Base-by-base conservation (phyloP, 495 filamentous ascomycete species). In the Aspergillus baeticus region DNA sequence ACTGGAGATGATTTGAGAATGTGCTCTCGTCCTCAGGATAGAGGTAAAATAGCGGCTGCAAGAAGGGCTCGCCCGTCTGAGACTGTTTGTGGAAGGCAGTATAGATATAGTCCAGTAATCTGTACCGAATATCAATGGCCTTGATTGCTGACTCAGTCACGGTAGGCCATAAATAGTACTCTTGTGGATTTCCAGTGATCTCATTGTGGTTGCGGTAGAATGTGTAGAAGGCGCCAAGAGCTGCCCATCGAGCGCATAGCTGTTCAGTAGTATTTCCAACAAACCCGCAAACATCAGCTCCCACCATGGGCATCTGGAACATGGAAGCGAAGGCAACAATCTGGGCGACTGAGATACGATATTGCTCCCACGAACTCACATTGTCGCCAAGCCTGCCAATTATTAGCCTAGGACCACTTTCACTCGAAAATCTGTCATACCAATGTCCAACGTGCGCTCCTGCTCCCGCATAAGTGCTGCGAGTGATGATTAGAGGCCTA, bases 251-350 rank as follows among this genome's bases (percentile, higher is more conserved):
- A 4, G 90, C 83, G 67, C 91, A 96, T 5, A 96, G 84, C 52
- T 85, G 77, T 65, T 92, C 88, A 11, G 82, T 93, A 1, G 89
- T 88, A 68, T 86, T 80, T 23, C 76, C 77, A 8, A 69, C 85
- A 57, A 87, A 96, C 0, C 91, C 91, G 65, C 91, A 96, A 10
- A 90, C 85, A 68, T 96, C 91, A 1, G 85, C 80, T 21, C 91
- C 91, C 1, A 91, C 87, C 87, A 96, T 90, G 29, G 90, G 89
- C 2, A 96, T 70, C 64, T 95, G 90, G 79, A 88, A 95, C 60
- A 95, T 82, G 3, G 88, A 79, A 0, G 85, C 84, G 61, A 93
- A 96, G 14, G 85, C 81, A 23, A 95, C 71, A 69, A 90, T 80
- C 54, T 82, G 80, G 3, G 82, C 67, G 61, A 96, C 91, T 15